These are phyloP conservation scores for Xylaria sp. DNA, from an alignment of 2,329 filamentous ascomycete species.

Conservation along the genomic window DNA sequence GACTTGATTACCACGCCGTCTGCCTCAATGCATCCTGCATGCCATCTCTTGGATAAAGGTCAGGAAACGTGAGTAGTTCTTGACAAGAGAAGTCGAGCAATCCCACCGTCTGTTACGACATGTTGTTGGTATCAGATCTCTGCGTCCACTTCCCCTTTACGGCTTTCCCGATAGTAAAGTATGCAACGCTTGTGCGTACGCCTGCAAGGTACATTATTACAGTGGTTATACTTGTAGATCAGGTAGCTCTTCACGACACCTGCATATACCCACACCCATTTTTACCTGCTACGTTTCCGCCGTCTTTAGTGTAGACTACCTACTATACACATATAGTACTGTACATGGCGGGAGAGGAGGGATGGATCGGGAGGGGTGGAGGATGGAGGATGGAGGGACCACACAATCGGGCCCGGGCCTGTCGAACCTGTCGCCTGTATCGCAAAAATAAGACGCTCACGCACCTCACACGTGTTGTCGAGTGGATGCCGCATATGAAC, in stretches of 20 bases:
- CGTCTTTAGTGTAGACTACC: background rate
- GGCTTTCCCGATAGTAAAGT: conserved; percentile 23
- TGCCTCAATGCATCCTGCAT: background rate
- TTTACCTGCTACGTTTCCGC: background rate
- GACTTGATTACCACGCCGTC: background rate
- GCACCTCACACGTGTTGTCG: conserved; percentile 29
- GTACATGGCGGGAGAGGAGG: background rate
- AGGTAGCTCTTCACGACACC: conserved; percentile 32
- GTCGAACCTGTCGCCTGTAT: too few species aligned
- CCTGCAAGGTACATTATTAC: background rate
- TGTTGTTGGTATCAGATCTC: conserved; percentile 7
- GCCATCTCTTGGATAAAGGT: background rate
- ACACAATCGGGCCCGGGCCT: conserved; percentile 32
- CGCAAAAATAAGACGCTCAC: conserved; percentile 28
- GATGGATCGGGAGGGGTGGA: conserved; percentile 10
- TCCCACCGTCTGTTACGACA: conserved; percentile 7
- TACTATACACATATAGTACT: background rate
- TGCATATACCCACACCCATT: conserved; percentile 31
- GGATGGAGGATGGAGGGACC: conserved; percentile 19
- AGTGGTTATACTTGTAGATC: background rate
- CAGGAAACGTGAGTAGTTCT: background rate
- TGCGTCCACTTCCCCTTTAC: conserved; percentile 22
- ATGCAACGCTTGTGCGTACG: background rate
- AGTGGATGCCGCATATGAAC: conserved; percentile 22
- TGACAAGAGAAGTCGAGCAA: conserved; percentile 18